Percentiles rank a stretch among this genome's conserved stretches.
phyloP scores from a whole-genome alignment of 1,139 yeast species.

The Suhomyces ambrosiae region DNA sequence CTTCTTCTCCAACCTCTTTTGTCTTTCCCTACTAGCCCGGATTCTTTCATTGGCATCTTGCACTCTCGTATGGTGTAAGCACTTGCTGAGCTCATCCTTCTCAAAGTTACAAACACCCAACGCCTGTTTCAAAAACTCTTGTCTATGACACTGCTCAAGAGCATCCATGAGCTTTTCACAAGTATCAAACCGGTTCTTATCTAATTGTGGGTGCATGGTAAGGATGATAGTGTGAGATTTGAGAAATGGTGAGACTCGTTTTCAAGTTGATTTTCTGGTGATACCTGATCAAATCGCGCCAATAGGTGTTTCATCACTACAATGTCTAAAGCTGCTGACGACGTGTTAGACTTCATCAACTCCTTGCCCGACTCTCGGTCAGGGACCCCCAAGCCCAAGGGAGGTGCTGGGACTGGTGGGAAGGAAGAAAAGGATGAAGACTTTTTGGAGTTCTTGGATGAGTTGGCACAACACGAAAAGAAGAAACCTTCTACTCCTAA shows the following conservation, averaged over 20 bases:
- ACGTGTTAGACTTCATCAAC: constrained; percentile 86
- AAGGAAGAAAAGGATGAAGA: constrained; percentile 61
- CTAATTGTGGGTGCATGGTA: constrained; percentile 51
- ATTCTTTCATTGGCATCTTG: constrained; percentile 68
- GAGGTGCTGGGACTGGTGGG: constrained; percentile 12
- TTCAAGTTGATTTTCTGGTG: not conserved
- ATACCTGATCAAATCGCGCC: not conserved
- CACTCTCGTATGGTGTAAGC: constrained; percentile 78
- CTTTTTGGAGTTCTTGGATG: constrained; percentile 84
- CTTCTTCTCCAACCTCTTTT: constrained; percentile 53
- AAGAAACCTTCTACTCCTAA: constrained; percentile 27
- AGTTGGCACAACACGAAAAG: constrained; percentile 58
- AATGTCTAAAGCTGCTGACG: constrained; percentile 51
- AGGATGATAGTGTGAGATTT: not conserved
- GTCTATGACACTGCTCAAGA: constrained; percentile 83
- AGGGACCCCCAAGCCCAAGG: constrained; percentile 35
- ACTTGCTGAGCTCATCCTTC: constrained; percentile 74
- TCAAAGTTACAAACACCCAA: constrained; percentile 85
- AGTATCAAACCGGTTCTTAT: constrained; percentile 48
- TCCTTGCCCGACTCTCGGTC: constrained; percentile 73
- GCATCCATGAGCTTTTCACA: constrained; percentile 86
- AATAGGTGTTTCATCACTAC: not conserved
- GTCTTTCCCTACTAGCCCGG: constrained; percentile 55
- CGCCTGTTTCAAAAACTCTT: constrained; percentile 70
- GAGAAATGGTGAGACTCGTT: not conserved